Conservation (phyloP, 2,329 filamentous ascomycete species). For the Alternaria gansuensis region DNA sequence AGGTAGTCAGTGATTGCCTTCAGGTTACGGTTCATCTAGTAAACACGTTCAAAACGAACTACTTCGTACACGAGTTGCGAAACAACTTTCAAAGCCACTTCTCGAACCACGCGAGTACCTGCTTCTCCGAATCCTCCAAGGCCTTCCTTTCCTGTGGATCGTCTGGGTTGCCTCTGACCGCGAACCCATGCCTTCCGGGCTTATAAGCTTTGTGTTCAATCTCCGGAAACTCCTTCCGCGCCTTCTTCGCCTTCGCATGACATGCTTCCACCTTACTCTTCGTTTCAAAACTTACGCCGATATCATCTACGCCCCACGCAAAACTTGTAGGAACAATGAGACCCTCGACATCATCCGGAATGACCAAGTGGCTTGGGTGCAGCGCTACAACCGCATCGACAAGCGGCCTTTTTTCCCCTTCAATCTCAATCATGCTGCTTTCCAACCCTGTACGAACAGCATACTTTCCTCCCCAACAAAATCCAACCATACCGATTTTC, state of each 20-base stretch:
- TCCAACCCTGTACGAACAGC: conserved; percentile 27
- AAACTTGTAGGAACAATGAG: conserved; percentile 30
- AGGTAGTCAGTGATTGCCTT: not conserved
- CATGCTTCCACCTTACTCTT: conserved; percentile 28
- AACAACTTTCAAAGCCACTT: conserved; percentile 28
- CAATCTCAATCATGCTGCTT: conserved; percentile 49
- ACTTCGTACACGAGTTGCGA: not conserved
- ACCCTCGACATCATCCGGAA: conserved; percentile 46
- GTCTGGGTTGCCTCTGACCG: conserved; percentile 38
- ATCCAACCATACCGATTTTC: conserved; percentile 48
- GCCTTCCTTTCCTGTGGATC: conserved; percentile 30
- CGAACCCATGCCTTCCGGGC: conserved; percentile 38
- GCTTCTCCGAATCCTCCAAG: conserved; percentile 34
- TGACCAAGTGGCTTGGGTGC: conserved; percentile 50
- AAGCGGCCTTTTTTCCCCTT: conserved; percentile 48
- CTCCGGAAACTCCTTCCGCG: conserved; percentile 24
- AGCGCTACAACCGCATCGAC: conserved; percentile 52
- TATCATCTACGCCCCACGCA: conserved; percentile 33
- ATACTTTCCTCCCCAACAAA: conserved; percentile 52
- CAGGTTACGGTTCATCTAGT: not conserved
- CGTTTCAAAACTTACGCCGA: conserved; percentile 28
- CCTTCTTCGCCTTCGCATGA: conserved; percentile 20
- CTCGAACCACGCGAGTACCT: conserved; percentile 36
- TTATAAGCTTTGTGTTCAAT: conserved; percentile 30
- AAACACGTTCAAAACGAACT: too few species aligned